Evolutionary conservation across 768 basidiomycete genomes (phyloP), one percentile per base, ranked within the genome.

Genomic region (Kwoniella botswanensis): DNA sequence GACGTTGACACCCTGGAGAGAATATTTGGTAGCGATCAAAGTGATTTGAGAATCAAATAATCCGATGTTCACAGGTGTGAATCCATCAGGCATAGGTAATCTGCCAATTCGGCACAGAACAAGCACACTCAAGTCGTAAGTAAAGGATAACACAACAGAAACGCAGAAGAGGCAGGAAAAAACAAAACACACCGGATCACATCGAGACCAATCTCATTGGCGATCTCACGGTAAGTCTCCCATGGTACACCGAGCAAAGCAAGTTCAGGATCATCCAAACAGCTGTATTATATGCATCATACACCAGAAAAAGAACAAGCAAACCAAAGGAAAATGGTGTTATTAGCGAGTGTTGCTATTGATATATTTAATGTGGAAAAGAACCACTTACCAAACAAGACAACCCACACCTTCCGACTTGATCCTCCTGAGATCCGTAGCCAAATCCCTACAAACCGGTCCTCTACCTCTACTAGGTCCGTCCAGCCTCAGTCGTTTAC

Each of bases 41-140:
- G 86, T 86, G 3, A 98, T 85, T 66, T 91, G 87, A 0, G 80
- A 85, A 79, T 97, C 92, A 41, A 98, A 86, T 13, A 85, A 77
- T 7, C 85, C 85, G 7, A 89, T 83, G 18, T 87, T 86, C 1
- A 86, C 82, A 0, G 96, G 96, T 0, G 92, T 87, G 24, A 96
- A 88, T 15, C 96, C 96, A 84, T 98, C 96, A 1, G 93, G 92
- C 57, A 90, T 91, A 2, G 94, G 95, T 50, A 97, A 85, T 2
- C 93, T 93, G 74, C 10, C 18, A 10, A 56, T 18, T 0, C 50
- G 35, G 24, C 17, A 29, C n/a, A 56, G 52, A 17, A 63, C 57
- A 35, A 42, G 60, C 71, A 44, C 53, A 65, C 46, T 43, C 71
- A 53, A 22, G 65, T 57, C 26, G 58, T 63, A 52, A 65, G 70